Evolutionary conservation across 1,284 basidiomycete genomes (phyloP).

Genomic region (Cryptococcus hybrid): DNA sequence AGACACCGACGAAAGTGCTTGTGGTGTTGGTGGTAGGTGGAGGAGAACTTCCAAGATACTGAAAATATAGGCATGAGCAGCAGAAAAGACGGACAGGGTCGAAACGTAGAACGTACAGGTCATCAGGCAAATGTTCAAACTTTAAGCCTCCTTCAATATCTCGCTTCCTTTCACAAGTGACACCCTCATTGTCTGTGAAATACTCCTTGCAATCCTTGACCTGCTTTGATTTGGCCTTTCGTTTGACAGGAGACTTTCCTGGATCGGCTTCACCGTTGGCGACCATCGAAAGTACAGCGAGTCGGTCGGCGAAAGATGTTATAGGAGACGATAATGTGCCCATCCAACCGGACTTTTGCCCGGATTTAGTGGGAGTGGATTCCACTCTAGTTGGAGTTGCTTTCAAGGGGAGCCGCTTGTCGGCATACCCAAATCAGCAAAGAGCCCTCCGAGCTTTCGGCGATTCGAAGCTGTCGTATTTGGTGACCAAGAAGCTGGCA

Average conservation of each 20-base stretch:
- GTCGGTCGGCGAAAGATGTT: constrained; percentile 9
- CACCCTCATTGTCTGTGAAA: neutral
- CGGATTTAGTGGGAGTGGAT: neutral
- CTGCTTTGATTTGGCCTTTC: neutral
- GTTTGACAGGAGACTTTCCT: neutral
- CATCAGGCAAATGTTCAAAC: constrained; percentile 31
- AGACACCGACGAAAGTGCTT: constrained; percentile 16
- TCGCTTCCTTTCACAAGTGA: neutral
- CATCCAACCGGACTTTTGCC: neutral
- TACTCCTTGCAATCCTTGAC: neutral
- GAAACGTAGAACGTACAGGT: constrained; percentile 27
- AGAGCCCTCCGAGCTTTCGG: constrained; percentile 19
- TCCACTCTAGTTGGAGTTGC: neutral
- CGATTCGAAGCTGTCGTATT: constrained; percentile 22
- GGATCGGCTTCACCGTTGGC: neutral
- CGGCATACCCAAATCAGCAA: constrained; percentile 9
- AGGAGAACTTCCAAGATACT: constrained; percentile 30
- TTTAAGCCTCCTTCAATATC: neutral
- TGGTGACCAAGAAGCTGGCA: constrained; percentile 23
- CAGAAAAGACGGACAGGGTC: neutral
- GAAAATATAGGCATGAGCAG: neutral
- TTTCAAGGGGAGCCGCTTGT: neutral
- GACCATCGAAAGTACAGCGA: constrained; percentile 6
- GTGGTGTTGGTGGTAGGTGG: constrained; percentile 22
- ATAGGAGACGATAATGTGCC: neutral